Base-by-base conservation (phyloP, 1,284 basidiomycete species). In the Rhodotorula sp. region DNA sequence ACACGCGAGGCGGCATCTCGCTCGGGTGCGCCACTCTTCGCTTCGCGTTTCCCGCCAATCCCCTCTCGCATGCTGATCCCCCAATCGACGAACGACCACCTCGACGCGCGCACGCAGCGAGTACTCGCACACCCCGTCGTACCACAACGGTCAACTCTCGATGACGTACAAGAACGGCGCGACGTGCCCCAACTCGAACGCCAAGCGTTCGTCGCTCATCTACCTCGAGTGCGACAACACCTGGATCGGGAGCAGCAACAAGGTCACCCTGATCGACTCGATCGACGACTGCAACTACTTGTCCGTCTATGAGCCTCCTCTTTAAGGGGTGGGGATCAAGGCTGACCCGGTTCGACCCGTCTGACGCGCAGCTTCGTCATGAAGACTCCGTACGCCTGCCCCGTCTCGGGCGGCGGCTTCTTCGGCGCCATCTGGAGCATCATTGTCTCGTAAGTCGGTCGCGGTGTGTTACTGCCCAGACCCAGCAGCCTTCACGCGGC, bases 241-340 rank as follows among this genome's bases (percentile, higher is more conserved):
- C 90, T 60, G 89, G 91, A 82, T 91, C 88, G 54, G 54, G 5
- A 89, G 84, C 85, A 69, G 90, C 88, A 29, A 86, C 86, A 58
- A 63, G 56, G 76, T 90, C 90, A 74, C 79, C 85, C 80, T 26
- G 58, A 68, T 64, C 66, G 54, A 61, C 43, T 61, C 49, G 26
- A 56, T 49, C 20, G 65, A 56, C 20, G 58, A 65, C 54, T 56
- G 75, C 58, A 56, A 52, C 34, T 76, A 76, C 67, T 67, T 76
- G 69, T 73, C 16, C 31, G 68, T 62, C n/a, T n/a, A n/a, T n/a
- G n/a, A n/a, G n/a, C n/a, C n/a, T n/a, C n/a, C n/a, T n/a, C n/a
- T n/a, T n/a, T n/a, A n/a, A n/a, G n/a, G n/a, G n/a, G n/a, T n/a
- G n/a, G n/a, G n/a, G n/a, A n/a, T n/a, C n/a, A n/a, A 46, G 15